Base-by-base conservation (phyloP, 169 alveolate species). In the Plasmodium yoelii region DNA sequence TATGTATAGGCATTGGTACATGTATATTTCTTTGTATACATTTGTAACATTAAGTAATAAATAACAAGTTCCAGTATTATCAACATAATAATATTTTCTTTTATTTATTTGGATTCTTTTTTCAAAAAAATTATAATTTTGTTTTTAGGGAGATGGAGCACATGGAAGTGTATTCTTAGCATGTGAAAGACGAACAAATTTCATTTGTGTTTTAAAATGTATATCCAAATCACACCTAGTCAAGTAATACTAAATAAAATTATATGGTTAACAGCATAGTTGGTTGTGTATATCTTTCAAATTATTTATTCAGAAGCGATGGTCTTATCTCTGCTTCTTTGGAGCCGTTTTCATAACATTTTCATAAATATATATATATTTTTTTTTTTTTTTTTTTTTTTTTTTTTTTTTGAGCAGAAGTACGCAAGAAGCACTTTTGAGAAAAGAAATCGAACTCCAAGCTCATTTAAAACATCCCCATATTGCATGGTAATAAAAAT, bases 111-210 rank as follows among this genome's bases (percentile, higher is more conserved):
- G 19, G 5, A 19, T 26, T 22, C 49, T 42, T 34, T 9, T 8
- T 42, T 65, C 26, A 26, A 51, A 55, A 24, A 51, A 55, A n/a
- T 46, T 18, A 47, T 49, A 26, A 42, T n/a, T 8, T 56, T 19
- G 10, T 91, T 6, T 60, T 61, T 49, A 95, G 94, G 98, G 98
- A 0, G 97, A 95, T 57, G 98, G 98, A 1, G 97, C 97, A 44
- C 97, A 95, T 67, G 98, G 98, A 1, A 90, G 93, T n/a, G 97
- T 96, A 1, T 96, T 95, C 64, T 87, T 96, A 46, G 98, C 97
- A 1, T 91, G 97, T 75, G 97, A 93, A 46, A 88, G 97, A 61
- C 77, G 97, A 56, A 94, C 97, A 5, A 95, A 96, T 39, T 96
- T 95, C 90, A 95, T 96, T 61, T 96, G 98, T 70, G 97, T 95